These are phyloP conservation scores for Hemileccinum rubropunctum DNA, from an alignment of 768 basidiomycete genomes.

Conservation along the genomic window DNA sequence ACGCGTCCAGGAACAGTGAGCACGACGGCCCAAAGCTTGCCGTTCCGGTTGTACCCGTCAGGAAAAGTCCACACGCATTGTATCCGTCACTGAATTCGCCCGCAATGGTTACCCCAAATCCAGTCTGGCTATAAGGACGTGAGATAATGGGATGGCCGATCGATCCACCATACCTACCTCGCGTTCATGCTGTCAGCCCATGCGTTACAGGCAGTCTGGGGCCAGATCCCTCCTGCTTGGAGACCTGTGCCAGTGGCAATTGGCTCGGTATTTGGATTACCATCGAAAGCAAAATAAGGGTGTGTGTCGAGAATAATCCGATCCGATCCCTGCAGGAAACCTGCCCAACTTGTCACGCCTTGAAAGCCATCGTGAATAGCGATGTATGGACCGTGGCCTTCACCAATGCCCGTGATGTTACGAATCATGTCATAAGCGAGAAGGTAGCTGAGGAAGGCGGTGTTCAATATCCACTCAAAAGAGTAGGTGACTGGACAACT, in stretches of 20 bases:
- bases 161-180: slow-evolving; percentile 24
- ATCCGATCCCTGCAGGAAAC: slow-evolving; percentile 58
- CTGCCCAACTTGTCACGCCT: slow-evolving; percentile 42
- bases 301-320: slow-evolving; percentile 63
- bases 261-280: slow-evolving; percentile 31
- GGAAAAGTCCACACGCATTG: slow-evolving; percentile 63
- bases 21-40: slow-evolving; percentile 33
- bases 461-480: neutral
- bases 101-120: slow-evolving; percentile 68
- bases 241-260: slow-evolving; percentile 32
- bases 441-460: slow-evolving; percentile 44
- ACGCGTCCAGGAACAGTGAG: slow-evolving; percentile 46
- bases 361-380: slow-evolving; percentile 65
- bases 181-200: slow-evolving; percentile 60
- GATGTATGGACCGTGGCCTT: slow-evolving; percentile 55
- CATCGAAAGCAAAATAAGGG: slow-evolving; percentile 63
- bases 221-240: slow-evolving; percentile 45
- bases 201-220: slow-evolving; percentile 46
- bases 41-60: slow-evolving; percentile 33
- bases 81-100: slow-evolving; percentile 75
- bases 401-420: slow-evolving; percentile 68
- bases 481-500: slow-evolving; percentile 19
- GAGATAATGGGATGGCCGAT: neutral
- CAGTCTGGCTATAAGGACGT: slow-evolving; percentile 34
- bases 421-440: slow-evolving; percentile 63